A percentile compares a stretch with the other conserved stretches of the same genome.
phyloP scores from a whole-genome alignment of 2,329 filamentous ascomycete genomes.

The Colletotrichum tanaceti region DNA sequence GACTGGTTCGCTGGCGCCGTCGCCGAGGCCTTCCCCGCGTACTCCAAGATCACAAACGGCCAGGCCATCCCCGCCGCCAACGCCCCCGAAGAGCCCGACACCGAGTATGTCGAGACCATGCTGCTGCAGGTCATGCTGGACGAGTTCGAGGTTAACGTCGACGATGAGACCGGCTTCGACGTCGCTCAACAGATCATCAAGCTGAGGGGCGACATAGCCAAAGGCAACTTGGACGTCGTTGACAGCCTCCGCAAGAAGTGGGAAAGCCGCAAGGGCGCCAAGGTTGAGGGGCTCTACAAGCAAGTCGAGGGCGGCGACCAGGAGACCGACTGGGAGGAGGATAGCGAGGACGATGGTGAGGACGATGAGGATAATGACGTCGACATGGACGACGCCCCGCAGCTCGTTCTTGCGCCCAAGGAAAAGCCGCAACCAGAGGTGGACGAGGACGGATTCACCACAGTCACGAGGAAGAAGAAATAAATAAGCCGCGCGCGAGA shows the following conservation, averaged over 20 bases:
- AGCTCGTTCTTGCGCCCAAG: constrained; percentile 65
- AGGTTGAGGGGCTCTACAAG: constrained; percentile 65
- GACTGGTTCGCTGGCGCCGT: constrained; percentile 96
- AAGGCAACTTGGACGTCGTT: constrained; percentile 74
- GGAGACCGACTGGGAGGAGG: constrained; percentile 72
- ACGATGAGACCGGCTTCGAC: constrained; percentile 84
- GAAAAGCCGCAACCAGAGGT: constrained; percentile 77
- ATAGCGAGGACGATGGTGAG: constrained; percentile 68
- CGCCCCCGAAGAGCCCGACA: constrained; percentile 68
- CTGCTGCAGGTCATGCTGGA: constrained; percentile 92
- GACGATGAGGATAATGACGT: constrained; percentile 67
- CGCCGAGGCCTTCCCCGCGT: constrained; percentile 81
- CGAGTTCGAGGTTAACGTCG: constrained; percentile 93
- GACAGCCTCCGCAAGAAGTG: constrained; percentile 72
- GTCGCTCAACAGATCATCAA: constrained; percentile 79
- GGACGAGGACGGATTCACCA: constrained; percentile 85
- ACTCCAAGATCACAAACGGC: constrained; percentile 56
- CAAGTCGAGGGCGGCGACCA: constrained; percentile 66
- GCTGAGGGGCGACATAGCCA: constrained; percentile 71
- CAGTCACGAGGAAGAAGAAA: constrained; percentile 76
- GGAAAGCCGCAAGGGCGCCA: constrained; percentile 70
- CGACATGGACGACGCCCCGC: constrained; percentile 77
- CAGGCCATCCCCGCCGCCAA: constrained; percentile 46
- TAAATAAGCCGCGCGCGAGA: constrained; percentile 47
- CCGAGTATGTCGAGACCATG: constrained; percentile 84